phyloP scores from a whole-genome alignment of 208 protist species.

The Polymyxa betae region DNA sequence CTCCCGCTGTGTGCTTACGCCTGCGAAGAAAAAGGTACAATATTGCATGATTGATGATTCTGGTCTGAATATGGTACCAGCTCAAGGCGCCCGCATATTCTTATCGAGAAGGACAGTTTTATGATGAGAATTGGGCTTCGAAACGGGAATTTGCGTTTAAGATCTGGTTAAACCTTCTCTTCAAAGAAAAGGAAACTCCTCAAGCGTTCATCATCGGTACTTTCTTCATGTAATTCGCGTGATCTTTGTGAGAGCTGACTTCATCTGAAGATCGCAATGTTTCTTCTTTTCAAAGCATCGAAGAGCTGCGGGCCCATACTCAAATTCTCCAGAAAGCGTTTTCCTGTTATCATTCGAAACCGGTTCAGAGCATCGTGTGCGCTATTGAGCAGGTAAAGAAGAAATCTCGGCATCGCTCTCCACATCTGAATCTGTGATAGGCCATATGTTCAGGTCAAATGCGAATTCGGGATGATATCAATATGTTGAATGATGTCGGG shows the following conservation, averaged over 20 bases:
- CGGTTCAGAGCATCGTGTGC: neutral
- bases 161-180: constrained; percentile 5
- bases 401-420: neutral
- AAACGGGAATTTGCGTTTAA: neutral
- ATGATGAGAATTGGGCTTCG: neutral
- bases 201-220: constrained; percentile 26
- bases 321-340: neutral
- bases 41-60: too few species aligned
- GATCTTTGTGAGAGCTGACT: neutral
- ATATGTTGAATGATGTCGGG: constrained; percentile 23
- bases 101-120: neutral
- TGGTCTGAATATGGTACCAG: too few species aligned
- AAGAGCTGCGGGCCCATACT: neutral
- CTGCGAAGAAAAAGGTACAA: too few species aligned
- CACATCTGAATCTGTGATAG: neutral
- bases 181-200: constrained; percentile 21
- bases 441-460: neutral
- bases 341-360: neutral
- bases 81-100: too few species aligned
- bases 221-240: neutral
- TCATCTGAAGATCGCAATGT: constrained; percentile 4
- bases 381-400: neutral
- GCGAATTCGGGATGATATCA: constrained; percentile 47
- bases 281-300: neutral
- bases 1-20: too few species aligned